Evolutionary conservation across 1,139 yeast genomes (phyloP).

Genomic region (Suhomyces taliae): DNA sequence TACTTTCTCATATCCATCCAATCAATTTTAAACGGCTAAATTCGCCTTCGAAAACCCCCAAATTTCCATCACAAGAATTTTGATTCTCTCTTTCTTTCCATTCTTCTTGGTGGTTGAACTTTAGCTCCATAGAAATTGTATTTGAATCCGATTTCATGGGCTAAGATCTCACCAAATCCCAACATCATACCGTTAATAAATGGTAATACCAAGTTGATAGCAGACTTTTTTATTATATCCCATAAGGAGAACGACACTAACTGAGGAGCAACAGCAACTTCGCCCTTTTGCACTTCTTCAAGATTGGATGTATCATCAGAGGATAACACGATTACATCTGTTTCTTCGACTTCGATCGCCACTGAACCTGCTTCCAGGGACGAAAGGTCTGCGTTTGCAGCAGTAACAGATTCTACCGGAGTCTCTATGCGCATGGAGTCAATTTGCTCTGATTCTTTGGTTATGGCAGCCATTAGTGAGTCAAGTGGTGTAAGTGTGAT

Average conservation of each 20-base stretch:
- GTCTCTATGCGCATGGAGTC: not conserved
- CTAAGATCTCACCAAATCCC: slow-evolving; percentile 94
- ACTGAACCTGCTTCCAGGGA: not conserved
- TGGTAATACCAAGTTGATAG: slow-evolving; percentile 80
- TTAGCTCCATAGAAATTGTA: slow-evolving; percentile 79
- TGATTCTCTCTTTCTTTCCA: slow-evolving; percentile 19
- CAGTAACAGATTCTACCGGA: not conserved
- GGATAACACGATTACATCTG: slow-evolving; percentile 7
- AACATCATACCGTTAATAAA: slow-evolving; percentile 93
- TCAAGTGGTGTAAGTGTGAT: too few species aligned
- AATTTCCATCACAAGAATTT: slow-evolving; percentile 1
- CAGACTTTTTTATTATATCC: slow-evolving; percentile 47
- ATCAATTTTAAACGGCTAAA: too few species aligned
- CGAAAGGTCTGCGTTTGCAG: not conserved
- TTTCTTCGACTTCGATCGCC: not conserved
- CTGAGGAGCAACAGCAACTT: not conserved
- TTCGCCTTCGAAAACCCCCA: too few species aligned
- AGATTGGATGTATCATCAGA: slow-evolving; percentile 5
- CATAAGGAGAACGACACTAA: slow-evolving; percentile 18
- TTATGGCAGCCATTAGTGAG: slow-evolving; percentile 1
- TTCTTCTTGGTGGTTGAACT: slow-evolving; percentile 47
- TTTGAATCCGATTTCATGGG: slow-evolving; percentile 86
- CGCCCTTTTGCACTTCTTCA: slow-evolving; percentile 1
- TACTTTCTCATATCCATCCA: too few species aligned
- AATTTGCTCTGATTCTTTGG: slow-evolving; percentile 3